Evolutionary conservation across 2,329 filamentous ascomycete species (phyloP).

Genomic region (Talaromyces albobiverticillius): DNA sequence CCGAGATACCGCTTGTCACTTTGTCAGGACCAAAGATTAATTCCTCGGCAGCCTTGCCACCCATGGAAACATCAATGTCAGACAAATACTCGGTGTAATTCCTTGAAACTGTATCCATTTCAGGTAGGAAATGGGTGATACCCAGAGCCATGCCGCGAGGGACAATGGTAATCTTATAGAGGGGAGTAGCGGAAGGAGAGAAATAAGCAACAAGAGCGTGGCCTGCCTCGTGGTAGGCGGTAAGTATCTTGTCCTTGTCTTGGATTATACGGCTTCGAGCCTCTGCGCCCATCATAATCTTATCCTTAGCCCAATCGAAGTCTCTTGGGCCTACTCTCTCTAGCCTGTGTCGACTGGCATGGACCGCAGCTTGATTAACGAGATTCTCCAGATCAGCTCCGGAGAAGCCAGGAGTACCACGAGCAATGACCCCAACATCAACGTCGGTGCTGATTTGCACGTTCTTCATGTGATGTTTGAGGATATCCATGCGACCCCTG

Average conservation of each 20-base stretch:
- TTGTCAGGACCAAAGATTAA: slow-evolving; percentile 87
- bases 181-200: slow-evolving; percentile 67
- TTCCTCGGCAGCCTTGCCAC: slow-evolving; percentile 85
- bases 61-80: slow-evolving; percentile 75
- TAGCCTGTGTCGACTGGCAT: slow-evolving; percentile 84
- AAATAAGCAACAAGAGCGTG: slow-evolving; percentile 89
- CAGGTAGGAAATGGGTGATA: slow-evolving; percentile 80
- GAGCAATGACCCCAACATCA: slow-evolving; percentile 78
- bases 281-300: slow-evolving; percentile 95
- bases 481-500: slow-evolving; percentile 84
- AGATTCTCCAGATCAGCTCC: slow-evolving; percentile 96
- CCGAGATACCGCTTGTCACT: slow-evolving; percentile 83
- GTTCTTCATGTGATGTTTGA: slow-evolving; percentile 91
- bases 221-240: slow-evolving; percentile 94
- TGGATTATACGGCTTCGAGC: slow-evolving; percentile 84
- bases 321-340: slow-evolving; percentile 72
- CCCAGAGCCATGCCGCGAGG: slow-evolving; percentile 84
- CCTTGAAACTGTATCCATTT: slow-evolving; percentile 88
- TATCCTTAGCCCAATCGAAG: slow-evolving; percentile 97
- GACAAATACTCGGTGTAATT: slow-evolving; percentile 82
- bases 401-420: slow-evolving; percentile 86
- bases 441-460: slow-evolving; percentile 78
- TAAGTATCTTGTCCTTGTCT: slow-evolving; percentile 90
- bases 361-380: slow-evolving; percentile 92
- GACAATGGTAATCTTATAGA: slow-evolving; percentile 98